Evolutionary conservation across 208 protist genomes (phyloP), one percentile per base, ranked within the genome.

Genomic region (Crithidia brevicula): DNA sequence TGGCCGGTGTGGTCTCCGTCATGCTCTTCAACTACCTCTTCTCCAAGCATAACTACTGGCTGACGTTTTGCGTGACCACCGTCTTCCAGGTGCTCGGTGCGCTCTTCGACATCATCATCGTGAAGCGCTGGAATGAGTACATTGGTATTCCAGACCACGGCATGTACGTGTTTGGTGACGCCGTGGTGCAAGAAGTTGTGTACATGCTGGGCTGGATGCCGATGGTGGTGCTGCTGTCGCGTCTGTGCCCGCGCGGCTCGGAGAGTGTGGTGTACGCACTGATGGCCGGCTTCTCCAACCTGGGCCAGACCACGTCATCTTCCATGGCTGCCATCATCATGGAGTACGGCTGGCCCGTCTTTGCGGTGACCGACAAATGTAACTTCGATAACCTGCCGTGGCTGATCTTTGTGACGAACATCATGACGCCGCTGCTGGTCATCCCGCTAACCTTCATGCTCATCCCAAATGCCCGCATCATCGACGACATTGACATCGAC

Each of bases 241-340:
- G 88, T 22, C 72, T 95, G 30, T 93, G 87, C 53, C 89, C 89
- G 3, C 79, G 81, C 28, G 87, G 86, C 11, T 83, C 88, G 50
- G 91, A 96, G 72, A 74, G 67, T 18, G 86, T 89, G 49, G 75
- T 94, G 31, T 93, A 88, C 53, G 81, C 91, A 18, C 74, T 94
- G 28, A 74, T 96, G 56, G 84, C 86, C 23, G 91, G 88, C 25
- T 91, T 90, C 51, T 64, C 86, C 28, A 91, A 93, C 75, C 72
- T 96, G 38, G 91, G 88, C 9, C 57, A 63, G 49, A 61, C 69
- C 43, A 76, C 81, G 20, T 74, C 80, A 2, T 62, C n/a, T 20
- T 59, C 76, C 0, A 63, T 90, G 16, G 86, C 78, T 16, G 66
- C 77, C 20, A 33, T 86, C 5, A 27, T 93, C 22, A 82, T 92